phyloP scores from a whole-genome alignment of 805 yeast genomes.

The Debaryomyces tyrocola region DNA sequence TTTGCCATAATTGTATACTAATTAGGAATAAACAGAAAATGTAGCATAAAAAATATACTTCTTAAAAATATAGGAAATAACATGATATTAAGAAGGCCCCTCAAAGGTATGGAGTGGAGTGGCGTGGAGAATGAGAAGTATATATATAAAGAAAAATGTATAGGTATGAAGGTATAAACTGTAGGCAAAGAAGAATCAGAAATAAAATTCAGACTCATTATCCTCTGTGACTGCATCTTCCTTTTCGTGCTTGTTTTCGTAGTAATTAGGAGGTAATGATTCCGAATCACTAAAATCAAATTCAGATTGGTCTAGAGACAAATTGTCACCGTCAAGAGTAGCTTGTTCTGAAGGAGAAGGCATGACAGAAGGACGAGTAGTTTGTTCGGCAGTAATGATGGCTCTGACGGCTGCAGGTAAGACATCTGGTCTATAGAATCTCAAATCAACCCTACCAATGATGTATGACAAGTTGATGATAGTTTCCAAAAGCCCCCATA shows the following conservation, averaged over 20 bases:
- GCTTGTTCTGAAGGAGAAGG: slow-evolving; percentile 3
- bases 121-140: background rate
- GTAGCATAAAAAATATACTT: too few relatives aligned
- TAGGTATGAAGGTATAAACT: background rate
- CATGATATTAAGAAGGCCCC: too few relatives aligned
- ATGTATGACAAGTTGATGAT: slow-evolving; percentile 57
- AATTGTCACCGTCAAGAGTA: slow-evolving; percentile 3
- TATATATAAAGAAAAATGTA: background rate
- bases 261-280: slow-evolving; percentile 8
- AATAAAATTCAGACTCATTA: slow-evolving; percentile 16
- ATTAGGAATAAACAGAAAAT: too few relatives aligned
- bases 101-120: background rate
- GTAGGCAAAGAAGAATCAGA: slow-evolving; percentile 5
- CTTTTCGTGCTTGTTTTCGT: slow-evolving; percentile 1
- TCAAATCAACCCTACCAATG: slow-evolving; percentile 66
- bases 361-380: slow-evolving; percentile 30
- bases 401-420: slow-evolving; percentile 40
- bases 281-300: slow-evolving; percentile 10
- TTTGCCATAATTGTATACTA: too few relatives aligned
- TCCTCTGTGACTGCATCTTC: slow-evolving; percentile 1
- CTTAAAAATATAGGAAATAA: too few relatives aligned
- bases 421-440: slow-evolving; percentile 77
- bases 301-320: slow-evolving; percentile 8
- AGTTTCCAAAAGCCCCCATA: slow-evolving; percentile 69
- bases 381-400: slow-evolving; percentile 44